Evolutionary conservation across 768 basidiomycete species (phyloP), one percentile per base, ranked within the genome.

Genomic region (Termitomyces sp.): DNA sequence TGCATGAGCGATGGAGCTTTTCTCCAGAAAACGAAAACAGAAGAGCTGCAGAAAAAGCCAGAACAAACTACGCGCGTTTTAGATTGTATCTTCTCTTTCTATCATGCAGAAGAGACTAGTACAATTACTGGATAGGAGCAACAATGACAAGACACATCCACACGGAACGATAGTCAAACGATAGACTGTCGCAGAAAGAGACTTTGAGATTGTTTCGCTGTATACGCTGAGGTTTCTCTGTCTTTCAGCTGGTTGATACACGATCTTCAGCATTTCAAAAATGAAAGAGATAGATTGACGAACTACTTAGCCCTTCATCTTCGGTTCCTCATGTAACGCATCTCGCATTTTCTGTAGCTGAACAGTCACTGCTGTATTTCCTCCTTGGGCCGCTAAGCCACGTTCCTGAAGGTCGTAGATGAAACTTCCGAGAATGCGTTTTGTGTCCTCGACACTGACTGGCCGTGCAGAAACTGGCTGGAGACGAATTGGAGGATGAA

Each of bases 261-360:
- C 28, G 26, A 40, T 40, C 10, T 53, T 42, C 12, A 40, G 28
- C 26, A 53, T 6, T 40, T n/a, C 38, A 40, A 42, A 18, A 8
- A 53, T 9, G 13, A 16, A 26, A 35, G 16, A 46, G 24, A 55
- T 28, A 2, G 36, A 14, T n/a, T 33, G 14, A 26, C 54, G 33
- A 16, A 32, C 43, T 36, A 20, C 4, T 47, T 46, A 54, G 3
- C 66, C 66, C 59, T 68, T 72, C 50, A 58, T 56, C 57, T 75
- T 73, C 30, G 77, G 69, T 62, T 84, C 78, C 59, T 83, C 80
- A 52, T 76, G 75, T 58, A 85, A 65, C 4, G 84, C 82, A 53
- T 74, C 73, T 46, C 73, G 73, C 51, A 86, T 69, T 66, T 86
- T 86, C 65, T 81, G 77, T 22, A 86, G 72, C 64, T 85, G 84